Conservation (phyloP, 176 grass and related monocot genomes). For the Avena eriantha region DNA sequence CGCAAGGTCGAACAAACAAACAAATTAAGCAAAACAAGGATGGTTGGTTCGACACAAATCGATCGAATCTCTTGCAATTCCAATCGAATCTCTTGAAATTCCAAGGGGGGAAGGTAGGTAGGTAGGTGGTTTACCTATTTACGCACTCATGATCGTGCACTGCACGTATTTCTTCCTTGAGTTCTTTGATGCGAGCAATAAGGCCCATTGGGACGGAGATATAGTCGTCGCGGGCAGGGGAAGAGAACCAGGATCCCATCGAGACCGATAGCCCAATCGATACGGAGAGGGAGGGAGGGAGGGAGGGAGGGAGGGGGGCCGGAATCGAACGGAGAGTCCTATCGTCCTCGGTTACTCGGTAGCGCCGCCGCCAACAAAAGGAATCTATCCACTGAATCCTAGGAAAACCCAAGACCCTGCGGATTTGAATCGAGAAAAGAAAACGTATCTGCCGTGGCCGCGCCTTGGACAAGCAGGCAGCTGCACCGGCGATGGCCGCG, state of each 20-base stretch:
- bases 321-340: no score
- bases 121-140: background rate
- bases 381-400: background rate
- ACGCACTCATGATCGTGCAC: background rate
- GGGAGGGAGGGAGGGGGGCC: no score
- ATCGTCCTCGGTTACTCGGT: background rate
- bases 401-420: background rate
- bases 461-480: background rate
- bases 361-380: background rate
- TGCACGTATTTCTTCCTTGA: background rate
- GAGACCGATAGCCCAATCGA: background rate
- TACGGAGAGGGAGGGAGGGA: no score
- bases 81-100: background rate
- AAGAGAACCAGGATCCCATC: conserved; percentile 13
- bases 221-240: background rate
- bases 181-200: background rate
- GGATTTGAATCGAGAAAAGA: background rate
- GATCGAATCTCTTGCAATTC: background rate
- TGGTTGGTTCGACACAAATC: background rate
- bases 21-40: background rate
- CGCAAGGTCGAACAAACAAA: background rate
- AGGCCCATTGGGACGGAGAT: background rate
- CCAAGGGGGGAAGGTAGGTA: background rate
- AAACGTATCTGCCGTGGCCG: no score
- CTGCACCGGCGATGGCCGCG: background rate